These are phyloP conservation scores for Penicillium sp. DNA, from an alignment of 2,329 filamentous ascomycete genomes.

Conservation along the genomic window DNA sequence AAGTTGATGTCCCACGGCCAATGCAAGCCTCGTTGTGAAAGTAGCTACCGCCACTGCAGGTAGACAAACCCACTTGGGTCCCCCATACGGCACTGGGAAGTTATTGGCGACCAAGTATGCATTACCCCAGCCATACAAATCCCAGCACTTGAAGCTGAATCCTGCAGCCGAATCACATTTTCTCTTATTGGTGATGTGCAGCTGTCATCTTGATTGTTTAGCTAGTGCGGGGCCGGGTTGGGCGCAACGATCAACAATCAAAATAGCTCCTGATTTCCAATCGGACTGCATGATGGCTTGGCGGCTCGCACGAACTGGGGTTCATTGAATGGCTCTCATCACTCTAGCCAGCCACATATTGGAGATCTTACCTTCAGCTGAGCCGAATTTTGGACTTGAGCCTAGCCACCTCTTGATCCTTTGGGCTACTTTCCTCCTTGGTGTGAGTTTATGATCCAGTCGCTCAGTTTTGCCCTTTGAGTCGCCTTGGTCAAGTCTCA, in stretches of 20 bases:
- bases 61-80: background rate
- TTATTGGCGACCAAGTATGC: background rate
- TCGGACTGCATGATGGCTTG: constrained; percentile 1
- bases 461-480: background rate
- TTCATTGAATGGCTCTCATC: background rate
- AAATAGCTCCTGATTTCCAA: background rate
- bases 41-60: background rate
- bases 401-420: background rate
- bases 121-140: background rate
- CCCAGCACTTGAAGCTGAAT: background rate
- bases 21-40: background rate
- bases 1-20: background rate
- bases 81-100: background rate
- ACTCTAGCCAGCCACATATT: background rate
- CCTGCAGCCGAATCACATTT: background rate
- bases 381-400: background rate
- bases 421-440: background rate
- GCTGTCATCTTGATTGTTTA: background rate
- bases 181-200: background rate
- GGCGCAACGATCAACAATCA: background rate
- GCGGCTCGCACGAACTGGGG: background rate
- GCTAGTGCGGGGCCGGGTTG: background rate
- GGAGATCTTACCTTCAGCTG: background rate
- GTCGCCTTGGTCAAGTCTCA: background rate
- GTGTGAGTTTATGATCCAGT: background rate